phyloP scores from a whole-genome alignment of 176 grass and related monocot genomes.

The Oropetium thomaeum region DNA sequence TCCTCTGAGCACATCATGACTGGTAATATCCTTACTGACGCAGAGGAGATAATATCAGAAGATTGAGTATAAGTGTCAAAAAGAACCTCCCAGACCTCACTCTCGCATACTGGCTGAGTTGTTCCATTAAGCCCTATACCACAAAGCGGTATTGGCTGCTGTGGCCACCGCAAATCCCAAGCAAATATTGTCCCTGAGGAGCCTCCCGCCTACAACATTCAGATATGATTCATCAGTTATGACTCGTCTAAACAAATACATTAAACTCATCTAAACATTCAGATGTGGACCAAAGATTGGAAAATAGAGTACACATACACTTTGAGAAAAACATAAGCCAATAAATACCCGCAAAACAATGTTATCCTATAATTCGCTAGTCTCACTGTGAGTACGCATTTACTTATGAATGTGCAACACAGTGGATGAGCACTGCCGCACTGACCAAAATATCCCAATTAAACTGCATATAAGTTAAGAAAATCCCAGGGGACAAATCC shows the following conservation, averaged over 20 bases:
- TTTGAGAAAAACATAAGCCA: not conserved
- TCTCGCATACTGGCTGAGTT: constrained; percentile 38
- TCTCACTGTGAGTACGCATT: not conserved
- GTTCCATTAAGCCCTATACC: constrained; percentile 46
- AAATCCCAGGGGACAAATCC: not conserved
- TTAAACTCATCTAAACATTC: not conserved
- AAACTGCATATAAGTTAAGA: not conserved
- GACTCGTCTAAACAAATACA: not conserved
- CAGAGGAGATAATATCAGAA: constrained; percentile 51
- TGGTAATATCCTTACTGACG: constrained; percentile 71
- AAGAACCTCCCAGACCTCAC: constrained; percentile 96
- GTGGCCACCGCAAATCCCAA: constrained; percentile 74
- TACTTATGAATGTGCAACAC: not conserved
- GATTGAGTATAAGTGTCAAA: constrained; percentile 62
- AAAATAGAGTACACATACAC: not conserved
- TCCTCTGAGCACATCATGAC: constrained; percentile 97
- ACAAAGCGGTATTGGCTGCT: constrained; percentile 71
- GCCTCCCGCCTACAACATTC: constrained; percentile 72
- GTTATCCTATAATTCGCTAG: not conserved
- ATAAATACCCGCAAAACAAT: not conserved
- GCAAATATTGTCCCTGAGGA: constrained; percentile 80
- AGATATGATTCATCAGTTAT: not conserved
- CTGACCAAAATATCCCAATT: not conserved
- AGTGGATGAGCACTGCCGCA: not conserved
- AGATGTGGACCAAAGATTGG: not conserved